Conservation (phyloP, 352 stramenopile species). For the Globisporangium spiculum region DNA sequence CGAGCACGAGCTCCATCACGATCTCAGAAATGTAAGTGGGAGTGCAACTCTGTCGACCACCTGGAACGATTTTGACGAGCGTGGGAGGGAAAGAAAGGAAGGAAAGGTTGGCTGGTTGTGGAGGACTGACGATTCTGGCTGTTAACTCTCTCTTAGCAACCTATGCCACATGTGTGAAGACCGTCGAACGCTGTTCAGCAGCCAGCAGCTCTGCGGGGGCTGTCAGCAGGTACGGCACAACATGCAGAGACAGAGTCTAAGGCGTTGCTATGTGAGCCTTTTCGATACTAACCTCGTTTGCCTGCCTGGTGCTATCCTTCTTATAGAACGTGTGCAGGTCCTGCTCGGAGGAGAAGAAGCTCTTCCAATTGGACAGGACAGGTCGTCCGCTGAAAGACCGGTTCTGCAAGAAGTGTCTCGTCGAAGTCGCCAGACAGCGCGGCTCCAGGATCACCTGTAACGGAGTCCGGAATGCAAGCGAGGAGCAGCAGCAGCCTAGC, state of each 20-base stretch:
- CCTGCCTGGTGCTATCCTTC: background rate
- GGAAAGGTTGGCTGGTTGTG: background rate
- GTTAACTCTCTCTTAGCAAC: conserved; percentile 19
- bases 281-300: background rate
- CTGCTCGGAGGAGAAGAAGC: conserved; percentile 46
- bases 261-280: too few species aligned
- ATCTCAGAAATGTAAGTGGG: conserved; percentile 8
- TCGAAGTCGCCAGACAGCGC: conserved; percentile 16
- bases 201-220: conserved; percentile 21
- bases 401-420: conserved; percentile 45
- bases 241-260: too few species aligned
- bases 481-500: background rate
- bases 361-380: conserved; percentile 47
- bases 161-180: conserved; percentile 4
- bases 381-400: conserved; percentile 32
- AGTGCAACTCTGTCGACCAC: background rate
- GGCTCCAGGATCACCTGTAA: conserved; percentile 11
- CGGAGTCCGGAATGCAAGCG: background rate
- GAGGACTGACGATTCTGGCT: background rate
- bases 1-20: conserved; percentile 7
- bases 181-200: conserved; percentile 6
- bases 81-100: background rate
- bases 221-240: conserved; percentile 26
- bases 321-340: conserved; percentile 43
- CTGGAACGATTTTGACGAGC: background rate